A percentile compares a stretch with the other conserved stretches of the same genome.
Conservation (phyloP, 345 rosid genomes). For the Gossypium ekmanianum region DNA sequence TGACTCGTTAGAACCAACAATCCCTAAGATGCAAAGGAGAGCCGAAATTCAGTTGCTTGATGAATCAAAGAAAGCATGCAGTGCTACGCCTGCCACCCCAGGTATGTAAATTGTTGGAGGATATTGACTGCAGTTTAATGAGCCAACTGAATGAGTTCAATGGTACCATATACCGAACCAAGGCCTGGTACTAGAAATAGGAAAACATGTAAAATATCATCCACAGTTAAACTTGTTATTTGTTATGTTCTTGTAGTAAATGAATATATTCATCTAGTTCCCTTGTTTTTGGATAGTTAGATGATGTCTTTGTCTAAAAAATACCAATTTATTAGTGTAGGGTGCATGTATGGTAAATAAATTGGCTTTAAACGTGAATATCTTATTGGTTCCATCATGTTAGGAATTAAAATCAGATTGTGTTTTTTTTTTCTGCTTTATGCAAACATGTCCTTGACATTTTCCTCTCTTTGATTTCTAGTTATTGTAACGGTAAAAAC, state of each 20-base stretch:
- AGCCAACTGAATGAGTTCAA: too few relatives aligned
- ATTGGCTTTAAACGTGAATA: not conserved
- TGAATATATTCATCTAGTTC: not conserved
- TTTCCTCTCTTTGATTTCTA: constrained; percentile 27
- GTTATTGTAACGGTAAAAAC: constrained; percentile 52
- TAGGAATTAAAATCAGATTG: not conserved
- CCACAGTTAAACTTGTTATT: too few relatives aligned
- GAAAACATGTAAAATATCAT: too few relatives aligned
- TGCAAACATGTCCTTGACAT: not conserved
- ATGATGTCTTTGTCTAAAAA: not conserved
- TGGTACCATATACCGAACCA: too few relatives aligned
- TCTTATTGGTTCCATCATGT: not conserved
- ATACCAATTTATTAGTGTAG: not conserved
- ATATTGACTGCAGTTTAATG: not conserved
- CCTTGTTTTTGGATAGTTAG: not conserved
- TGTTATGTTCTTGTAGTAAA: too few relatives aligned
- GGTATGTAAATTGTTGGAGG: constrained; percentile 27
- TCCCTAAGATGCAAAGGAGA: constrained; percentile 29
- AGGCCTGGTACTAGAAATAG: not conserved
- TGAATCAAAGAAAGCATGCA: constrained; percentile 13
- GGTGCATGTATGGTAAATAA: not conserved
- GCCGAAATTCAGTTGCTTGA: constrained; percentile 18
- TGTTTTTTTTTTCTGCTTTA: not conserved
- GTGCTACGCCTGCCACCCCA: constrained; percentile 22
- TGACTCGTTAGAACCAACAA: constrained; percentile 16